phyloP scores from a whole-genome alignment of 2,329 filamentous ascomycete species.

The Cadophora sp. region DNA sequence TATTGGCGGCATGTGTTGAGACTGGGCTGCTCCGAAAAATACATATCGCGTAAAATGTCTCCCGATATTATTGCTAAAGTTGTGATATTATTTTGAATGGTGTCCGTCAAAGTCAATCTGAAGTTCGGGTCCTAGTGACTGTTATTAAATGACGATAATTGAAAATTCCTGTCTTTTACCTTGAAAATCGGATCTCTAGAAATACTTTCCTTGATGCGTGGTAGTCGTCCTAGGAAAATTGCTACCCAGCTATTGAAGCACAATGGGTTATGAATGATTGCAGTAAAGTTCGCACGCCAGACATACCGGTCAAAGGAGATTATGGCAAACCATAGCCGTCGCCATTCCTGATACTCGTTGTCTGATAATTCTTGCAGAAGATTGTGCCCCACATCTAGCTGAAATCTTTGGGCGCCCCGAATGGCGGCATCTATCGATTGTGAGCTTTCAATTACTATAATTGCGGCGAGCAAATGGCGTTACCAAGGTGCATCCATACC shows the following conservation, averaged over 20 bases:
- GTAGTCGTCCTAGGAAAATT: constrained; percentile 27
- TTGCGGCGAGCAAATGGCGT: constrained; percentile 17
- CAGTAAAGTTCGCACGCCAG: constrained; percentile 8
- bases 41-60: constrained; percentile 29
- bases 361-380: constrained; percentile 29
- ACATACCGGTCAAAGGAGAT: constrained; percentile 30
- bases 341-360: constrained; percentile 29
- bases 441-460: constrained; percentile 19
- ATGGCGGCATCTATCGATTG: constrained; percentile 28
- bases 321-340: constrained; percentile 27
- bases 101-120: constrained; percentile 16
- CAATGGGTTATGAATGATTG: constrained; percentile 19
- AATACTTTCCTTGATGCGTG: constrained; percentile 29
- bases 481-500: constrained; percentile 29
- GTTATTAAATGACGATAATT: constrained; percentile 19
- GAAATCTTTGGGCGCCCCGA: constrained; percentile 27
- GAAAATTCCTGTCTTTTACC: constrained; percentile 19
- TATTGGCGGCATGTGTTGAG: constrained; percentile 25
- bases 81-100: constrained; percentile 22
- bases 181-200: constrained; percentile 27
- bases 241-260: constrained; percentile 25
- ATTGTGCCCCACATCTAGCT: constrained; percentile 27
- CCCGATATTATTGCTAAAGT: constrained; percentile 26
- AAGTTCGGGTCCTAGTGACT: constrained; percentile 23
- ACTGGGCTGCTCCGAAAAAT: constrained; percentile 24